Evolutionary conservation across 768 basidiomycete genomes (phyloP), one percentile per base, ranked within the genome.

Genomic region (Rhodotorula babjevae): DNA sequence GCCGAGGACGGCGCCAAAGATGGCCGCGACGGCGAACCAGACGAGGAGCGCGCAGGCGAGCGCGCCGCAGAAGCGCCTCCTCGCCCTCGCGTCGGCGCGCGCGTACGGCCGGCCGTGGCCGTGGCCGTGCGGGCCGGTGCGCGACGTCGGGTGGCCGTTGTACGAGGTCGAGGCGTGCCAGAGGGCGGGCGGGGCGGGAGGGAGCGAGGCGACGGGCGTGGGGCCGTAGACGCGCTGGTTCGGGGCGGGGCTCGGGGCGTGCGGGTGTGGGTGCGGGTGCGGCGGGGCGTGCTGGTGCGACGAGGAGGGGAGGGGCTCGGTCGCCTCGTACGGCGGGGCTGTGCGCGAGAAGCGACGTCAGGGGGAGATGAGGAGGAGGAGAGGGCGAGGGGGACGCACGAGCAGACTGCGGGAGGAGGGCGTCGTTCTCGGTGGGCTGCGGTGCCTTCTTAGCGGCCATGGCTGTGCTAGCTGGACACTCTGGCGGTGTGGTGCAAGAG

Each of bases 121-220:
- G 36, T 36, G 57, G 31, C 31, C 56, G 61, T n/a, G n/a, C n/a
- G n/a, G n/a, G n/a, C n/a, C 52, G 25, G 44, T 71, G 57, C 11
- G 65, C 49, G 53, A 36, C 36, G n/a, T n/a, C n/a, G 36, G 36
- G 36, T 36, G 36, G 36, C 36, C 36, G 36, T 36, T 36, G 36
- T 36, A 36, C 36, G 36, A 46, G 44, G 44, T 14, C 44, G 44
- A 46, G 44, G 44, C 44, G 44, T 46, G 44, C 44, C 50, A 53
- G 40, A 31, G 33, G 16, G 49, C 52, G 4, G 65, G 40, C 25
- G 58, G 47, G 27, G 65, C 61, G 2, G 56, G 23, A 0, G 70
- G 70, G 64, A 71, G 70, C 12, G 65, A 44, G 10, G 60, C 7
- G 55, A 71, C 66, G 46, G 70, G 60, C 36, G 70, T 66, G 0